Evolutionary conservation across 83 land plant genomes (phyloP).

Genomic region (Picea abies): DNA sequence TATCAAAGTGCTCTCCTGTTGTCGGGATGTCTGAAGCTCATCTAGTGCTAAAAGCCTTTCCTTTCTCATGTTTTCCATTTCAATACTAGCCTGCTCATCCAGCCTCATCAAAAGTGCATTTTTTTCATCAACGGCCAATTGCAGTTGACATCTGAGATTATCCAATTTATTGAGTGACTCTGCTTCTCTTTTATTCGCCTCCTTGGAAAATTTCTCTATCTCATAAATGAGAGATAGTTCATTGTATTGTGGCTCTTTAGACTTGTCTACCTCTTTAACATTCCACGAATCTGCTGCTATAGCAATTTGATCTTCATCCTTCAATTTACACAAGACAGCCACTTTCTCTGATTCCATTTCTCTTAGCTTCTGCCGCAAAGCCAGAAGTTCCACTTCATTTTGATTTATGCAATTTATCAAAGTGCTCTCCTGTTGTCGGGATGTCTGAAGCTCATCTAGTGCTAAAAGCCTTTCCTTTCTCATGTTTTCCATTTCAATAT

Average conservation of each 20-base stretch:
- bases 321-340: neutral
- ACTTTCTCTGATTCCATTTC: neutral
- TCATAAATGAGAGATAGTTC: neutral
- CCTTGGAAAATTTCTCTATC: conserved; percentile 7
- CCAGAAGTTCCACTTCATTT: neutral
- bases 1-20: neutral
- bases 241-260: conserved; percentile 1
- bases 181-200: neutral
- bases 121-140: neutral
- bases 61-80: neutral
- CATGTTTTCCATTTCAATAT: conserved; percentile 3
- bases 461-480: neutral
- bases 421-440: neutral
- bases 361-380: conserved; percentile 2
- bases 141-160: neutral
- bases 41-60: neutral
- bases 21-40: neutral
- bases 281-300: neutral
- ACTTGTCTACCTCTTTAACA: neutral
- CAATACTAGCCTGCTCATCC: neutral
- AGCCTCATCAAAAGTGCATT: neutral
- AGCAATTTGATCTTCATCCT: conserved; percentile 4
- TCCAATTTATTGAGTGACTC: conserved; percentile 2
- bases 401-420: neutral
- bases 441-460: neutral